Base-by-base conservation (phyloP, 2,329 filamentous ascomycete genomes). In the Aspergillus floridensis region DNA sequence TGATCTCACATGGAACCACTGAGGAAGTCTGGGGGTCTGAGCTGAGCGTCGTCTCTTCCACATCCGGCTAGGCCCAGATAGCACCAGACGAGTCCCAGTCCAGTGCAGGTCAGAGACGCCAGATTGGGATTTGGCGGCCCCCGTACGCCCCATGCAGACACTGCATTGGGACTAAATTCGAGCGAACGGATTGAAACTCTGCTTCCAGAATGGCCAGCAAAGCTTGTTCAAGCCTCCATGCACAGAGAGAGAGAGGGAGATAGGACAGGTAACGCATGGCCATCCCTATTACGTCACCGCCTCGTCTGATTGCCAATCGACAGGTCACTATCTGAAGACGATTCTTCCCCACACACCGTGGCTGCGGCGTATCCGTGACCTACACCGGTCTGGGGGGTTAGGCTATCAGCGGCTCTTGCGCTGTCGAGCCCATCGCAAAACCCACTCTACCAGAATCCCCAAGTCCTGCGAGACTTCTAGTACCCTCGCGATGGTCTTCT, bases 381-480 rank as follows among this genome's bases (percentile, higher is more conserved):
- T 46, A 44, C 12, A 14, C 41, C 41, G 26, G 26, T 21, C 19
- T 38, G 11, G 19, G 19, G 19, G 6, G 22, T 5, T 5, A 46
- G 26, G 11, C n/a, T 55, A 32, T 55, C 44, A 55, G 57, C 65
- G 64, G 59, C 58, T 64, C 48, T 65, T 66, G 35, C 68, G 70
- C 62, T 71, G 72, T 56, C 70, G 68, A 63, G 69, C 63, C 72
- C 71, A 74, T 62, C 67, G 71, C 53, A 77, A 59, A 59, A 78
- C 70, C 76, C 77, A 80, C 70, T 79, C 77, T 26, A 80, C 76
- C 44, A 78, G 58, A 46, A 76, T 68, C 16, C 78, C 76, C 57
- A 80, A 63, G 67, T 80, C 77, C 62, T 80, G 77, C n/a, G 76
- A 77, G 24, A 70, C 68, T 61, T 78, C 76, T 29, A 80, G 64